Evolutionary conservation across 164 flowering plant genomes (phyloP), one percentile per base, ranked within the genome.

Genomic region (Liquidambar formosana): DNA sequence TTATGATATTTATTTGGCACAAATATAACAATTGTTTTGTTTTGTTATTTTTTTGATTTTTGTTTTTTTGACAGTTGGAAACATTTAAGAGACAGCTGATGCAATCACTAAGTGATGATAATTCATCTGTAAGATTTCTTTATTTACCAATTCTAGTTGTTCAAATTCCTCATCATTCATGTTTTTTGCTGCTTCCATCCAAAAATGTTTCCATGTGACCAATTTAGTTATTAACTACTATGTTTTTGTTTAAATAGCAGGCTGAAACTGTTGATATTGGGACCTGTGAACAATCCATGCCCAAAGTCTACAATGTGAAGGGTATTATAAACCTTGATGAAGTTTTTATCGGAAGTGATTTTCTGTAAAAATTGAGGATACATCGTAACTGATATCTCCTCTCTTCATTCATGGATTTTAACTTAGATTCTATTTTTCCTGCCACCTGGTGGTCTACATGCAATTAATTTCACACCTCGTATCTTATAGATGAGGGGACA

Each of bases 21-120:
- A 33, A 33, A 33, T 6, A 33, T 6, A 33, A 6, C 6, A 33
- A 33, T 6, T 33, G 41, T 33, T 33, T 33, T n/a, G n/a, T n/a
- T n/a, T n/a, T n/a, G n/a, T n/a, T n/a, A n/a, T n/a, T n/a, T n/a
- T n/a, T n/a, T n/a, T n/a, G n/a, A n/a, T n/a, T 25, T 25, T 14
- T 51, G 33, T 45, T 65, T 28, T 70, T 66, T 69, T 78, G 69
- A 60, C 92, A 95, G 99, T 73, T 93, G 85, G 99, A 95, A 81
- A 83, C 92, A 60, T 95, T 95, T 79, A 95, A 91, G 80, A 83
- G 89, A 72, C 99, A 95, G 64, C 81, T 95, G 74, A 88, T 95
- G 93, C 97, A 81, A 75, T 95, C 99, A 18, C 79, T 95, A 11
- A 91, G 68, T 70, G 99, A 91, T 51, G 98, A 93, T 49, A 81